Evolutionary conservation across 805 yeast genomes (phyloP), one percentile per base, ranked within the genome.

Genomic region (Starmerella riodocensis): DNA sequence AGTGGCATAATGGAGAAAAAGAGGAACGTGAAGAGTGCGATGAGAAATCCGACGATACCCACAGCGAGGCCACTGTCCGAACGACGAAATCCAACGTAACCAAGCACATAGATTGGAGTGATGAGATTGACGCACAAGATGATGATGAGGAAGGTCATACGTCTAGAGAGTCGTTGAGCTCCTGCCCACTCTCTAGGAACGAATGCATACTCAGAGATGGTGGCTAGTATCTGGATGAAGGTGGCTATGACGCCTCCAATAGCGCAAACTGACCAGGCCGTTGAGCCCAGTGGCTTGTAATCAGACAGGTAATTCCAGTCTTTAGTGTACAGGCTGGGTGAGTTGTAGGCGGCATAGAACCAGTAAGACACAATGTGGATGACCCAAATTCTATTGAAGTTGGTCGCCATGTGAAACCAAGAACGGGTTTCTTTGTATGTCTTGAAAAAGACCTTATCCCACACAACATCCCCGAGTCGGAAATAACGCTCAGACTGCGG

Each of bases 161-260:
- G 78, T 65, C 94, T 83, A 28, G 84, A 66, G 58, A 91, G 72
- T 61, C 82, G 95, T 66, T 88, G 97, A 61, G 97, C 96, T 64
- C 99, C 98, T 26, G 97, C 93, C 97, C 97, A 91, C 53, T 78
- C 74, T 65, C 97, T 78, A 51, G 98, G 98, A 46, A 91, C 97
- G 55, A 85, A 91, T 59, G 76, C 67, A 94, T 94, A 88, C 65
- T 91, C 98, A 55, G 81, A 74, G 27, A 85, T 43, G 22, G 97
- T 86, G 36, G 98, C 98, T 42, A 73, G 51, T 44, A 91, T 70
- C 65, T 91, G 94, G 54, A 91, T 73, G 36, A 72, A 58, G 45
- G 76, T 64, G 38, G 96, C 97, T 53, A 88, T 69, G 36, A 80
- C 63, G 70, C 98, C 98, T 64, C 88, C 97, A 53, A 86, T 67